phyloP scores from a whole-genome alignment of 1,284 basidiomycete species.

The Rhodotorula mucilaginosa region DNA sequence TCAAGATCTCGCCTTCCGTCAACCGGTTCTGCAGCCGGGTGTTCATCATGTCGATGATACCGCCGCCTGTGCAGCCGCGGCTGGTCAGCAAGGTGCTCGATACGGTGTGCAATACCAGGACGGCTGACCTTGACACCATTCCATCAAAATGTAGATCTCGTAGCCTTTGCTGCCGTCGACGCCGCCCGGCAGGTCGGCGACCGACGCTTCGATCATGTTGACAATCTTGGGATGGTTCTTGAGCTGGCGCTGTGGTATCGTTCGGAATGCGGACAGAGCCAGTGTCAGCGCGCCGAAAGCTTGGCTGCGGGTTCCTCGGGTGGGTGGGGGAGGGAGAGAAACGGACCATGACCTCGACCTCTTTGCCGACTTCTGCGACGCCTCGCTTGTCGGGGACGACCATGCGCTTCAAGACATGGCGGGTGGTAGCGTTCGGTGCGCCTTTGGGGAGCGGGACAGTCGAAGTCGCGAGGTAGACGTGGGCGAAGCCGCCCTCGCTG shows the following conservation, averaged over 20 bases:
- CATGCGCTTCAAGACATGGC: conserved; percentile 95
- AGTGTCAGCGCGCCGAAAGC: not conserved
- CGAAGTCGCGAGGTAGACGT: conserved; percentile 93
- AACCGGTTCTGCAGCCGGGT: conserved; percentile 87
- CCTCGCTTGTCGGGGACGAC: conserved; percentile 86
- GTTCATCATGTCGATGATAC: conserved; percentile 99
- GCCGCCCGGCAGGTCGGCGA: conserved; percentile 67
- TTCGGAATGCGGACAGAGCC: too few relatives aligned
- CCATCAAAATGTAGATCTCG: conserved; percentile 99
- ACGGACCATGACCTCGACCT: conserved; percentile 96
- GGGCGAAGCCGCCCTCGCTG: conserved; percentile 95
- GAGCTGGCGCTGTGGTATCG: conserved; percentile 60
- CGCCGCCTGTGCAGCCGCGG: conserved; percentile 64
- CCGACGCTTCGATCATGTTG: conserved; percentile 84
- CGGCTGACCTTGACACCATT: conserved; percentile 70
- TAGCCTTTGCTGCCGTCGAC: conserved; percentile 63
- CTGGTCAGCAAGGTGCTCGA: not conserved
- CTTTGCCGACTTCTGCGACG: conserved; percentile 91
- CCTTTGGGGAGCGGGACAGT: conserved; percentile 64
- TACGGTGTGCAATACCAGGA: conserved; percentile 4
- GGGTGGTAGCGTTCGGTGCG: conserved; percentile 54
- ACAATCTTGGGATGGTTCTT: conserved; percentile 90
- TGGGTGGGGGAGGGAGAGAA: not conserved
- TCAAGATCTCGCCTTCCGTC: conserved; percentile 91
- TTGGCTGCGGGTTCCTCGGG: not conserved